Evolutionary conservation across 23 red algal species (phyloP), one percentile per base, ranked within the genome.

Genomic region (Gracilariopsis chorda): DNA sequence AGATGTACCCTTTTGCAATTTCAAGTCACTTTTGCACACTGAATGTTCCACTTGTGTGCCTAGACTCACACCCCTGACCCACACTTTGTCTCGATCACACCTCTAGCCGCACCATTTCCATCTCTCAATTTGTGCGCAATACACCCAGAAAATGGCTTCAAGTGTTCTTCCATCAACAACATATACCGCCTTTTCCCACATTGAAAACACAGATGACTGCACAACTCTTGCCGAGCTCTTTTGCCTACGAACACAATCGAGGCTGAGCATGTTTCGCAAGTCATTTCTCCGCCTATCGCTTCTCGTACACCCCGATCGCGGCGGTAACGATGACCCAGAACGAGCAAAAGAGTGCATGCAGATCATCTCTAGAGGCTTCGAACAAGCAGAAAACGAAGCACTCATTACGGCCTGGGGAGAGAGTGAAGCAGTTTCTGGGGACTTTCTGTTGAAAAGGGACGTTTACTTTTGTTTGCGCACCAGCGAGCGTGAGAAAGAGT

Each of bases 401-500:
- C 75, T 80, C n/a, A 59, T 80, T 33, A 56, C 75, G 21, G 75
- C 48, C 24, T 80, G 48, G 75, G 75, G 34, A 80, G 2, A 44
- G 8, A 11, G 5, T 58, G 2, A 53, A 80, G 52, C 75, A 21
- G 7, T 80, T 44, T 47, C 75, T 0, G 21, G 21, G 19, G 2
- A 55, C 37, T 44, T 44, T 39, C 17, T 80, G 9, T 44, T 80
- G 25, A 44, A 80, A 32, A 32, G 27, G 36, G 48, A 80, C 75
- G 75, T 80, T 57, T 80, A 80, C 42, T 80, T 80, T 32, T 80
- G 75, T 57, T 56, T 80, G 37, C 75, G 48, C 75, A 80, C 75
- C 48, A 80, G 75, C 37, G 75, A 80, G 19, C 75, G 3, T 12
- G 75, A 48, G 36, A 80, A 80, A 57, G 32, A 80, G 24, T 52